Evolutionary conservation across 169 alveolate genomes (phyloP), one percentile per base, ranked within the genome.

Genomic region (Cyclospora cayetanensis): DNA sequence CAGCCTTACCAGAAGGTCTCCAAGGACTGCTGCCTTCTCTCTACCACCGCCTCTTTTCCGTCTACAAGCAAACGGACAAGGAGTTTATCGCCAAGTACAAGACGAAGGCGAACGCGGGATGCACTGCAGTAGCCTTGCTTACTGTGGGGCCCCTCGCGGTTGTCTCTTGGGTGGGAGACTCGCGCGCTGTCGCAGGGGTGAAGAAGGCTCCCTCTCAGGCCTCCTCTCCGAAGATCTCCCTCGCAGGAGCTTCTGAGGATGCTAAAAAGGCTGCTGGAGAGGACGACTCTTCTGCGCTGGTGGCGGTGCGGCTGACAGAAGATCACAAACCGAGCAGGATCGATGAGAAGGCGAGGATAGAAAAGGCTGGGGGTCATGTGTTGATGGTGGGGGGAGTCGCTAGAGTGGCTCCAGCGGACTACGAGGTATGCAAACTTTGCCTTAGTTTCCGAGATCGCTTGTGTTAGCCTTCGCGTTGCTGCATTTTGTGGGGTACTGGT

Each of bases 141-240:
- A 79, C 95, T 1, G 93, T 93, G 20, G 95, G 95, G 18, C 88
- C 80, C 74, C 68, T 60, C 65, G 92, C 95, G 1, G 94, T 94
- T 79, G 94, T 95, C 65, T 98, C 98, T 34, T 96, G 96, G 93
- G 96, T 97, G 55, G 99, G 99, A 2, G 99, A 97, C 93, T 95
- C 98, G 46, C 91, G 99, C 84, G 97, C 98, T 7, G 95, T 97
- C 41, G 77, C 93, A 0, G 91, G 95, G 43, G 90, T 94, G 70
- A 72, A 74, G 39, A 94, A 15, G 29, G 82, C 82, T 50, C 82
- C 82, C 29, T 25, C 42, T 18, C 35, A 12, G 42, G 25, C 82
- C 0, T 25, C 50, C 52, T 63, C 52, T 11, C 50, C 82, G 35
- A 11, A 18, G 4, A 20, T 35, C 3, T 9, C 53, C 60, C 55